phyloP scores from a whole-genome alignment of 345 rosid genomes.

The Melaleuca alternifolia region DNA sequence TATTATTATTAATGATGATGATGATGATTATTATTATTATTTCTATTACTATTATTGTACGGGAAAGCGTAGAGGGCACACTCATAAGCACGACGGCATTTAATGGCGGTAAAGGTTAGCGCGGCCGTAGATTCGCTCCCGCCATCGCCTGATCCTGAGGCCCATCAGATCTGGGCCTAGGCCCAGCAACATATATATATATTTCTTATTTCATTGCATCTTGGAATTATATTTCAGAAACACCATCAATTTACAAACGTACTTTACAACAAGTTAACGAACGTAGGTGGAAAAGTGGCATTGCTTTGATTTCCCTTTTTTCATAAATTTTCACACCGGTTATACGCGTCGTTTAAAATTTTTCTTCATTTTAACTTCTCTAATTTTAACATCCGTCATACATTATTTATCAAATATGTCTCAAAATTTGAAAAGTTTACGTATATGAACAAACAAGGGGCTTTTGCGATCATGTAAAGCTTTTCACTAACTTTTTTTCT shows the following conservation, averaged over 20 bases:
- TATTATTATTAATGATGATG: too few species aligned
- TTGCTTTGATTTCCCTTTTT: background rate
- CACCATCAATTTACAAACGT: too few species aligned
- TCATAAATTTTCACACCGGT: too few species aligned
- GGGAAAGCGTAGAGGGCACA: background rate
- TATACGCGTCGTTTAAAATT: too few species aligned
- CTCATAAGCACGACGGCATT: background rate
- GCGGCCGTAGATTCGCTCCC: background rate
- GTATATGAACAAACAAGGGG: too few species aligned
- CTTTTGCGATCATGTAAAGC: too few species aligned
- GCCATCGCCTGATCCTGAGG: background rate
- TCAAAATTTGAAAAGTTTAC: too few species aligned
- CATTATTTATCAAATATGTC: too few species aligned
- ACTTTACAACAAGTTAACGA: background rate
- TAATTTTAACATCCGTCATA: too few species aligned
- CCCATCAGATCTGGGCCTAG: background rate
- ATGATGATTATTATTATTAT: background rate
- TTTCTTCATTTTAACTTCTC: too few species aligned
- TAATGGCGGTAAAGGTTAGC: background rate
- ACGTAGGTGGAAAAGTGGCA: background rate
- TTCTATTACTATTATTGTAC: background rate
- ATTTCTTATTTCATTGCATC: background rate
- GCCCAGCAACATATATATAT: background rate
- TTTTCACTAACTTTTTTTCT: too few species aligned
- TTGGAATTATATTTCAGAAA: background rate